Base-by-base conservation (phyloP, 1,284 basidiomycete species). In the Puccinia polysora region DNA sequence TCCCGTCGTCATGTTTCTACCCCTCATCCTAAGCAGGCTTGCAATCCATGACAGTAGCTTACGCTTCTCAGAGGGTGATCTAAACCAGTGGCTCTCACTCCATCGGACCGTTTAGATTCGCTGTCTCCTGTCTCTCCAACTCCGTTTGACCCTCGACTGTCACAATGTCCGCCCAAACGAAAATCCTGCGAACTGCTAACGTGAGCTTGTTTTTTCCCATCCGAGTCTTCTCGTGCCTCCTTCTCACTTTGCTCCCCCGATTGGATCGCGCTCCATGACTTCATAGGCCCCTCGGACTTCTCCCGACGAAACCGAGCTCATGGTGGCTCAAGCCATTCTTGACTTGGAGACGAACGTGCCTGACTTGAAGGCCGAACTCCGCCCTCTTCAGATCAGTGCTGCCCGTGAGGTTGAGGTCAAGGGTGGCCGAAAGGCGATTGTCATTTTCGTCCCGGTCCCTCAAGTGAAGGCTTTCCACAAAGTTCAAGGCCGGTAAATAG, bases 381-480 rank as follows among this genome's bases (percentile, higher is more conserved):
- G 93, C 73, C 87, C 89, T 76, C 87, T 99, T 76, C 93, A 97
- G 82, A 96, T 99, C 83, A 95, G 92, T 77, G 90, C 94, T 77
- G 96, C 95, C 75, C 91, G 91, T 80, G 96, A 99, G 84, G 89
- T 99, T 79, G 96, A 99, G 81, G 95, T 98, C 79, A 93, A 94
- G 81, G 96, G 95, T 78, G 67, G 67, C 18, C 97, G 97, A 86
- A 98, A 97, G 86, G 96, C 96, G 68, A 95, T 98, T 78, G 92
- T 98, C 76, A 85, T 99, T 82, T 99, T 99, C 80, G 94, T 98
- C 73, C 96, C 96, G 75, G 89, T 97, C 74, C 93, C 95, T 78
- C 91, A 95, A 84, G 82, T 96, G 83, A 97, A 97, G 85, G 96
- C 95, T 53, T 99, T 95, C 89, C 91, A 90, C 85, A 98, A 96